These are phyloP conservation scores for Trichoderma sp. DNA, from an alignment of 2,329 filamentous ascomycete species.

Conservation along the genomic window DNA sequence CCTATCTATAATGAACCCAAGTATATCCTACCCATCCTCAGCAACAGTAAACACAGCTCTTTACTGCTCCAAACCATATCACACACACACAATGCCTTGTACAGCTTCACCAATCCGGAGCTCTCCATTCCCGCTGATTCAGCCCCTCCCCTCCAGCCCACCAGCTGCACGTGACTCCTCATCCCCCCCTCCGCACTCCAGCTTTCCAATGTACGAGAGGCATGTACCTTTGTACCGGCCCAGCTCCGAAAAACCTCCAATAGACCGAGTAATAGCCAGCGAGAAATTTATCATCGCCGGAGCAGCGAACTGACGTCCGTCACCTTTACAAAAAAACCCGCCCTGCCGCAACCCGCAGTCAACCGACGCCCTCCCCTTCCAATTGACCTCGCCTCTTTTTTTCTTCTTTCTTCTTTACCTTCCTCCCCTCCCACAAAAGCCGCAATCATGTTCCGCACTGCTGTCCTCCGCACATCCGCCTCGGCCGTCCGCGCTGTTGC, in stretches of 20 bases:
- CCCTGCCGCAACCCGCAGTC: conserved; percentile 16
- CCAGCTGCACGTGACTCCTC: conserved; percentile 20
- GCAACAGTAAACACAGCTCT: neutral
- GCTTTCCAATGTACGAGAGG: conserved; percentile 1
- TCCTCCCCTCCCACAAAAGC: neutral
- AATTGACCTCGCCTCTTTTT: neutral
- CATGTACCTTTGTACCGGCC: neutral
- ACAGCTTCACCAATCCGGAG: conserved; percentile 1
- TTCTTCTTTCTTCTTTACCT: neutral
- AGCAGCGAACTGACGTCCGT: neutral
- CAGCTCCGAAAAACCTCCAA: conserved; percentile 31
- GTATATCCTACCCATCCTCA: no score
- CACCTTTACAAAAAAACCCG: conserved; percentile 15
- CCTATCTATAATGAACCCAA: neutral
- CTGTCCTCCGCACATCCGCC: conserved; percentile 68
- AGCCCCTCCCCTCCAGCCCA: neutral
- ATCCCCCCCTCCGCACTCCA: conserved; percentile 2
- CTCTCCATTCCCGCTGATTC: conserved; percentile 9
- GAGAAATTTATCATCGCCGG: conserved; percentile 47
- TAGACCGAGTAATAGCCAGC: conserved; percentile 30
- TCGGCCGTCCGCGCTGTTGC: conserved; percentile 50
- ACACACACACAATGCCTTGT: neutral
- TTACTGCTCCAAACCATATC: neutral
- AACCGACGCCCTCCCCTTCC: neutral
- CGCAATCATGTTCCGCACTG: conserved; percentile 77